Evolutionary conservation across 2,329 filamentous ascomycete genomes (phyloP).

Genomic region (Xylaria multiplex): DNA sequence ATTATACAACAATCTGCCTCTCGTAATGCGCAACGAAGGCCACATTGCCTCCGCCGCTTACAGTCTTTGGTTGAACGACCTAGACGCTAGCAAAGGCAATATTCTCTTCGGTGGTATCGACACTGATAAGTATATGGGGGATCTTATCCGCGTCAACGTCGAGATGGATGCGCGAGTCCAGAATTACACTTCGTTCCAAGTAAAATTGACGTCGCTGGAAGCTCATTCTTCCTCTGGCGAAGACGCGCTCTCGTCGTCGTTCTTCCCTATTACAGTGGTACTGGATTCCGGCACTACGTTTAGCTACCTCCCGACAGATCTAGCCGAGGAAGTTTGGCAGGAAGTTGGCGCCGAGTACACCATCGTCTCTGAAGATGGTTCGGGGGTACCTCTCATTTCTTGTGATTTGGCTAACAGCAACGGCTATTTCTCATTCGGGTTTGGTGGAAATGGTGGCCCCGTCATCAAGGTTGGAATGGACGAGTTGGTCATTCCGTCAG

Average conservation of each 20-base stretch:
- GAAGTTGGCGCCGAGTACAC: slow-evolving; percentile 66
- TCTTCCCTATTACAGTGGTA: slow-evolving; percentile 67
- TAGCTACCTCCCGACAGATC: slow-evolving; percentile 72
- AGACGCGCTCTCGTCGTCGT: slow-evolving; percentile 56
- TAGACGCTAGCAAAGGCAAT: slow-evolving; percentile 70
- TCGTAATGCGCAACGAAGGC: slow-evolving; percentile 70
- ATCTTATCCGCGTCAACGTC: slow-evolving; percentile 70
- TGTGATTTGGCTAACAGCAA: slow-evolving; percentile 58
- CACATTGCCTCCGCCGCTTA: slow-evolving; percentile 74
- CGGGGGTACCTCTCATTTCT: slow-evolving; percentile 58
- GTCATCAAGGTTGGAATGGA: slow-evolving; percentile 64
- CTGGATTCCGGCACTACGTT: slow-evolving; percentile 81
- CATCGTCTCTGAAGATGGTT: slow-evolving; percentile 54
- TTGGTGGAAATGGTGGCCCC: slow-evolving; percentile 60
- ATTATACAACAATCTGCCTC: slow-evolving; percentile 68
- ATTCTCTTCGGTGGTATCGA: slow-evolving; percentile 87
- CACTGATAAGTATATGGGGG: slow-evolving; percentile 75
- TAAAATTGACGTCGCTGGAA: slow-evolving; percentile 59
- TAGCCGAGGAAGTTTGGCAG: slow-evolving; percentile 64
- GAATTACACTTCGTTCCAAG: slow-evolving; percentile 58
- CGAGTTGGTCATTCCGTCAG: slow-evolving; percentile 61
- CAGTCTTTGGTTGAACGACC: slow-evolving; percentile 74
- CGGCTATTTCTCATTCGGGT: slow-evolving; percentile 65
- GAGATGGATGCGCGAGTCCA: slow-evolving; percentile 55
- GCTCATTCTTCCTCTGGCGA: slow-evolving; percentile 61